Evolutionary conservation across 2,329 filamentous ascomycete genomes (phyloP), one percentile per base, ranked within the genome.

Genomic region (Sporothrix schenckii): DNA sequence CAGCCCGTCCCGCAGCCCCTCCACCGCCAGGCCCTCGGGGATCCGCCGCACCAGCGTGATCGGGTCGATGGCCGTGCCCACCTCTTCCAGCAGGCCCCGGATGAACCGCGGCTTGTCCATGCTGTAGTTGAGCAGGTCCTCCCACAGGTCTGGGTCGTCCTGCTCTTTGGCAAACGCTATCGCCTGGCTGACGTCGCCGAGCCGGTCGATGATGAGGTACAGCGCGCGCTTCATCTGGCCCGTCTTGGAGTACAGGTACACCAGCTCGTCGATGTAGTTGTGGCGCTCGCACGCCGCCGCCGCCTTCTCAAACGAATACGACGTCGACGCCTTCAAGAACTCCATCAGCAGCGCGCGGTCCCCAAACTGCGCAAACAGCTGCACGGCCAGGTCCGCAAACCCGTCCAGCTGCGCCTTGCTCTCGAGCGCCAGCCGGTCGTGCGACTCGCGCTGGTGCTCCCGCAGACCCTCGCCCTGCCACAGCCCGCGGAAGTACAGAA

Each of bases 61-160:
- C 0, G 95, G 95, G 76, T 98, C 90, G 76, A 99, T 95, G 1
- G 93, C 89, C 0, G 94, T 98, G 49, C 95, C 95, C 1, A 97
- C 94, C 81, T 98, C 93, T 76, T 97, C 93, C 0, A 99, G 87
- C 3, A 99, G 83, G 0, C 92, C 94, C 14, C 92, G 90, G 74
- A 99, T 98, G 81, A 99, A 99, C 53, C 88, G 88, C 0, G 95
- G 95, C 77, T 97, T 97, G 81, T 97, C 93, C 95, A 99, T 98
- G 72, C 92, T 94, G 79, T 98, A 98, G 75, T 94, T 89, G 6
- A 99, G 87, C 9, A 99, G 85, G 76, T 98, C 94, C 74, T 97
- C 92, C 95, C 95, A 99, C 0, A 99, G 85, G 75, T 97, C 94
- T 0, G 90, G 89, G 76, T 97, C 94, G 73, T 95, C 90, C 77